Percentiles rank a stretch among this genome's conserved stretches.
These are phyloP conservation scores for Coemansia sp. DNA, from an alignment of 192 early-diverging fungal species.

Conservation along the genomic window DNA sequence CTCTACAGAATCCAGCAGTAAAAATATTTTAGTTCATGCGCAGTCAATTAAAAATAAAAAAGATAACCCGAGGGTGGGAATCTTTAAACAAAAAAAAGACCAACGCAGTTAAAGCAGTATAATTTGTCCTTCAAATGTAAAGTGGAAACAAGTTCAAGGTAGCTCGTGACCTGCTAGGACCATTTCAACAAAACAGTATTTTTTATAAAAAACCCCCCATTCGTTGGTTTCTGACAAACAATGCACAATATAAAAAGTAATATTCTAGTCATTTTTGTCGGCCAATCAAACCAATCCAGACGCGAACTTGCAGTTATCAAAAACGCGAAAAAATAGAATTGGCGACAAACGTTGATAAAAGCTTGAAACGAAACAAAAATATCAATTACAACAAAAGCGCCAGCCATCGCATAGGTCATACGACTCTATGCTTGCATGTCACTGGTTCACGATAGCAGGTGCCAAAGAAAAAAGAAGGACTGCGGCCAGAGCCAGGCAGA, in stretches of 20 bases:
- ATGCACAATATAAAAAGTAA: not conserved
- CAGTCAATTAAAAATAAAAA: constrained; percentile 20
- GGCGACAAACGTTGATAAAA: not conserved
- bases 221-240: not conserved
- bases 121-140: not conserved
- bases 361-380: not conserved
- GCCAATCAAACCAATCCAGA: not conserved
- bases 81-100: constrained; percentile 6
- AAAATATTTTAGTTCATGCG: not conserved
- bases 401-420: not conserved
- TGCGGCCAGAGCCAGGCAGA: too few species aligned
- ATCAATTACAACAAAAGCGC: not conserved
- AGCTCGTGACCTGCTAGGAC: not conserved
- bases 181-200: not conserved
- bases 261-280: not conserved
- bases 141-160: not conserved
- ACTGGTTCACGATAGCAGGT: not conserved
- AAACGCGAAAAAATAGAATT: not conserved
- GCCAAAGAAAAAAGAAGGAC: not conserved
- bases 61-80: constrained; percentile 50
- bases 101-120: constrained; percentile 6
- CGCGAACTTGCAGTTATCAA: not conserved
- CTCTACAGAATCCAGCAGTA: constrained; percentile 59
- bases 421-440: not conserved
- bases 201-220: not conserved